Percentiles rank a stretch among this genome's conserved stretches.
Evolutionary conservation across 192 early-diverging fungal genomes (phyloP).

Genomic region (Cetraspora pellucida): DNA sequence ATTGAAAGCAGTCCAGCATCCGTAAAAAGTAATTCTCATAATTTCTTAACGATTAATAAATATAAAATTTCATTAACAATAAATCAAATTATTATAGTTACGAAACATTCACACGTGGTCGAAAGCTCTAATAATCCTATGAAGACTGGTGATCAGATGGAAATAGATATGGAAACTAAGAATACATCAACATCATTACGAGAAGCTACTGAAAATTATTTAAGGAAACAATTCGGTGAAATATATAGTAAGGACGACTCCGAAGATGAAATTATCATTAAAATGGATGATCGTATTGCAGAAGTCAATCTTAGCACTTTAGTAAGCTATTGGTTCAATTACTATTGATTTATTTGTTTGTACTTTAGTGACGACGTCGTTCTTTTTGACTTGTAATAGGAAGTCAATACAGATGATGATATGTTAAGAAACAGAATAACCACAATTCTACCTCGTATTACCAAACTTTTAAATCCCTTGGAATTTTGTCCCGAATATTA

Average conservation of each 20-base stretch:
- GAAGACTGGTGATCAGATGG: not conserved
- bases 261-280: constrained; percentile 15
- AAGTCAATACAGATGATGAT: constrained; percentile 15
- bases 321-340: not conserved
- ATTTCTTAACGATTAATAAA: not conserved
- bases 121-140: not conserved
- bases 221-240: constrained; percentile 27
- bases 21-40: constrained; percentile 61
- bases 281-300: constrained; percentile 12
- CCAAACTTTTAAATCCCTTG: constrained; percentile 14
- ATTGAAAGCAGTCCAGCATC: constrained; percentile 87
- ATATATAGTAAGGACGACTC: constrained; percentile 17
- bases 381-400: constrained; percentile 1
- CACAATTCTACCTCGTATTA: not conserved
- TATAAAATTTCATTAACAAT: not conserved
- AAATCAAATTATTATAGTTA: not conserved
- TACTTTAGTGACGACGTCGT: not conserved
- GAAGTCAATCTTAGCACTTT: constrained; percentile 26
- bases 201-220: not conserved
- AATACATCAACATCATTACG: not conserved
- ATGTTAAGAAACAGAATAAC: constrained; percentile 12
- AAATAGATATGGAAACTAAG: not conserved
- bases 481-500: constrained; percentile 2
- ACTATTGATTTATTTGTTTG: not conserved
- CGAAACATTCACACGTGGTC: not conserved